A percentile compares a stretch with the other conserved stretches of the same genome.
These are phyloP conservation scores for Claviceps sp. DNA, from an alignment of 2,329 filamentous ascomycete genomes.

Conservation along the genomic window DNA sequence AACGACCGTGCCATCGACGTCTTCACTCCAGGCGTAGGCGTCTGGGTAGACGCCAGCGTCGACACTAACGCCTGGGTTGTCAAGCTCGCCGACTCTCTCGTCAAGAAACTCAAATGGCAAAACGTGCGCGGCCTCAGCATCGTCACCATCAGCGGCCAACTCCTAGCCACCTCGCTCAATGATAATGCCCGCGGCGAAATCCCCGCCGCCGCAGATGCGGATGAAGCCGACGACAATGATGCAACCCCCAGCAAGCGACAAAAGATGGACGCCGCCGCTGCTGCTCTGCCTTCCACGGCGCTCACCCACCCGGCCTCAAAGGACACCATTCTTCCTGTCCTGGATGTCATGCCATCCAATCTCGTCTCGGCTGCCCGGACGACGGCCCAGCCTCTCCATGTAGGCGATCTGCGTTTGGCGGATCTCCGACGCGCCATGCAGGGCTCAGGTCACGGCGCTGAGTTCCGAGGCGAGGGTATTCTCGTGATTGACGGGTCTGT, in stretches of 20 bases:
- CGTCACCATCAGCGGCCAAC: conserved; percentile 76
- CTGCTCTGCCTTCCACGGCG: conserved; percentile 9
- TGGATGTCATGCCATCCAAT: conserved; percentile 41
- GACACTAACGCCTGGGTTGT: conserved; percentile 97
- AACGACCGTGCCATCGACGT: conserved; percentile 49
- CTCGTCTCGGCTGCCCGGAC: conserved; percentile 62
- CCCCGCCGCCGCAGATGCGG: neutral
- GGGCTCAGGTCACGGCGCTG: conserved; percentile 67
- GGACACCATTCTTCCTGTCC: conserved; percentile 28
- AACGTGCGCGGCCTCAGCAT: conserved; percentile 81
- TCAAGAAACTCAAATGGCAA: conserved; percentile 87
- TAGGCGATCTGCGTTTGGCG: conserved; percentile 81
- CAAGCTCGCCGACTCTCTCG: conserved; percentile 71
- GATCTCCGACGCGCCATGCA: conserved; percentile 80
- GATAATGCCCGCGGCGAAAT: conserved; percentile 31
- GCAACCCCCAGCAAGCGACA: conserved; percentile 34
- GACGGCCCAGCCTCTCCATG: conserved; percentile 77
- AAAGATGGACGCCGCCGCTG: conserved; percentile 27
- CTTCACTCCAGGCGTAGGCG: conserved; percentile 66
- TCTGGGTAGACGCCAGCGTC: conserved; percentile 74
- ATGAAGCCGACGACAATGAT: conserved; percentile 31
- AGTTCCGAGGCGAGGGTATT: conserved; percentile 87
- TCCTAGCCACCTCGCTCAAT: conserved; percentile 23
- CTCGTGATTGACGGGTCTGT: conserved; percentile 80
- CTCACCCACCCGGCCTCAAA: neutral